Conservation (phyloP, 2,329 filamentous ascomycete genomes). For the Harringtonia lauricola region DNA sequence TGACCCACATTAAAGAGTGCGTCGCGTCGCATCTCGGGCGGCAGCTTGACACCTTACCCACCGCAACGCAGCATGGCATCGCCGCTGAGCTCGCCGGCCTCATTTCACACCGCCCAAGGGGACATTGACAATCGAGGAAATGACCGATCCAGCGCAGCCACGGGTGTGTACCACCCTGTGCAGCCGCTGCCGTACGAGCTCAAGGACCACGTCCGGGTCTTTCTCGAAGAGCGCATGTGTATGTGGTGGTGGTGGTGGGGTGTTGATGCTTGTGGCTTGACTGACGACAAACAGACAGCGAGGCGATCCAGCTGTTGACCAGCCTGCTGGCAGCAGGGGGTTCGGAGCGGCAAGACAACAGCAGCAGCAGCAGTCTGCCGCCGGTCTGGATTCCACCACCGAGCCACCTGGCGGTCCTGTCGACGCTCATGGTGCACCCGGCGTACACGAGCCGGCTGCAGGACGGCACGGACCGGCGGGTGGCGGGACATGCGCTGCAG, state of each 20-base stretch:
- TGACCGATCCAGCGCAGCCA: background rate
- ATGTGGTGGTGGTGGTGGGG: conserved; percentile 1
- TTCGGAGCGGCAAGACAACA: conserved; percentile 13
- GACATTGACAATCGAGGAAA: background rate
- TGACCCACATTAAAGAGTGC: too few relatives aligned
- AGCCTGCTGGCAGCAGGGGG: conserved; percentile 47
- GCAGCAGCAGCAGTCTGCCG: conserved; percentile 11
- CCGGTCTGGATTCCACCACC: conserved; percentile 57
- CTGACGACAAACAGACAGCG: too few relatives aligned
- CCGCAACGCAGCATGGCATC: too few relatives aligned
- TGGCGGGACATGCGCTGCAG: conserved; percentile 54
- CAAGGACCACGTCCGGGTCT: conserved; percentile 55
- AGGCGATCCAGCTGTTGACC: conserved; percentile 53
- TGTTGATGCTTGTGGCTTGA: too few relatives aligned
- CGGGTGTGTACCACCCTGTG: conserved; percentile 37
- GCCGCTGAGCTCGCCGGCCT: conserved; percentile 2
- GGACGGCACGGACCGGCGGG: conserved; percentile 46
- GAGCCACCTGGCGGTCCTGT: conserved; percentile 65
- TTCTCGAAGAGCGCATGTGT: conserved; percentile 61
- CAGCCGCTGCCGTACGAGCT: conserved; percentile 51
- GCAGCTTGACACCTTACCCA: too few relatives aligned
- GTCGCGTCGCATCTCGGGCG: too few relatives aligned
- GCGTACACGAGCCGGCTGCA: conserved; percentile 62
- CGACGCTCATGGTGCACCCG: conserved; percentile 74
- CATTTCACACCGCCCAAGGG: background rate